Evolutionary conservation across 805 yeast species (phyloP), one percentile per base, ranked within the genome.

Genomic region (Candida berthetii): DNA sequence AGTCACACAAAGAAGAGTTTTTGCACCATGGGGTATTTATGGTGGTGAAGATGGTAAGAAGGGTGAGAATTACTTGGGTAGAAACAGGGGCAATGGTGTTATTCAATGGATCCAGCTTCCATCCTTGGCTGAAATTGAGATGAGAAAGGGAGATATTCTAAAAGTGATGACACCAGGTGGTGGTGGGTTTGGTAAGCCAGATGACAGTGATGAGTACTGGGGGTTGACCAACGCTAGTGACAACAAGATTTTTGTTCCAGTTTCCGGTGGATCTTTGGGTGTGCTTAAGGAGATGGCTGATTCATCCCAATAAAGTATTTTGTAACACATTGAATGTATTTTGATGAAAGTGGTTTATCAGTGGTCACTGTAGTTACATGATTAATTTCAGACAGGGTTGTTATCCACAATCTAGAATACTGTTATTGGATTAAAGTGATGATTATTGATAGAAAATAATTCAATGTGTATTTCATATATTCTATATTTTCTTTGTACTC

Each of bases 21-120:
- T 66, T 39, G 67, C 78, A 3, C 82, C 82, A 9, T 74, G 69
- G 58, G 82, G 82, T 17, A 62, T 74, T 34, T 53, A 66, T 38
- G 82, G 82, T 1, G 82, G 82, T 35, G 65, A 54, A 13, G 68
- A 65, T 42, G 82, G 81, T n/a, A 54, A 60, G 22, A 61, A 71
- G 41, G 82, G 82, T 31, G 60, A 58, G 54, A 62, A 67, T 48
- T 52, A 51, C 53, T 58, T 49, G 45, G 66, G 62, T 8, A 58
- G 62, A 50, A 61, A 58, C 36, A 56, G 61, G 44, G 58, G 55
- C 3, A 50, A 57, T 24, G 64, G 61, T 35, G 45, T 53, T 13
- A 52, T 58, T 33, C 54, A 58, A 42, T 61, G 65, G 64, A 60
- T 62, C 28, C 62, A 58, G 33, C 38, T 60, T 27, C 65, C 65